Conservation (phyloP, 345 rosid species). For the Hibiscus tridactylites region DNA sequence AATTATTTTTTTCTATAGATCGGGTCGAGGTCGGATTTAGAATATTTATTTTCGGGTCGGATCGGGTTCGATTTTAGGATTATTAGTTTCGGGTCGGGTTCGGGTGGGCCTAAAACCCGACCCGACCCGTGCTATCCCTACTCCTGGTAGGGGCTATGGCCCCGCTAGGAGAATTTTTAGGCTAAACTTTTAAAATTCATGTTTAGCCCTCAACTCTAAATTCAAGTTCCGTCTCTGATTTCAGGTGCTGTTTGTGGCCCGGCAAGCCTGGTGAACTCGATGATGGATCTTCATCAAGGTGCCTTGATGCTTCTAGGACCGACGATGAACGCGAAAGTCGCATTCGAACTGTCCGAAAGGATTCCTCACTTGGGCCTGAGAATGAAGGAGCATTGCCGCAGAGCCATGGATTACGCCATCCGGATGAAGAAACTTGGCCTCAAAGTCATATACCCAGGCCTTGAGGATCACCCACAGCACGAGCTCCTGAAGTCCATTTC, state of each 20-base stretch:
- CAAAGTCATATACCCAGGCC: constrained; percentile 81
- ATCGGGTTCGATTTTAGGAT: no score
- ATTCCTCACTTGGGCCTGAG: constrained; percentile 79
- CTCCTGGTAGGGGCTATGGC: no score
- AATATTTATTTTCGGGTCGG: no score
- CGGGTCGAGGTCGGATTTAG: no score
- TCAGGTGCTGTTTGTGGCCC: constrained; percentile 91
- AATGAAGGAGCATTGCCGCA: constrained; percentile 75
- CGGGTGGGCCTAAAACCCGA: no score
- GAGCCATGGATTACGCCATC: constrained; percentile 62
- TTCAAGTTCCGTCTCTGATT: no score
- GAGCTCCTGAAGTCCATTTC: constrained; percentile 45
- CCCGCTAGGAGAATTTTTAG: no score
- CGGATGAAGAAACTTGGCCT: constrained; percentile 66
- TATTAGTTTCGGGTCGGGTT: no score
- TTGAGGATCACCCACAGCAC: constrained; percentile 73
- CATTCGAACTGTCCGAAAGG: constrained; percentile 78
- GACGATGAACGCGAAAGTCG: constrained; percentile 93
- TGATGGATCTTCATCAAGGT: constrained; percentile 97
- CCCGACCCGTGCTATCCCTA: no score
- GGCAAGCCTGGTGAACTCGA: constrained; percentile 65
- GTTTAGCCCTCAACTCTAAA: no score
- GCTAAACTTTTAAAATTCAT: no score
- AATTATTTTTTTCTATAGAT: no score
- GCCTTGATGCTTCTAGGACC: constrained; percentile 84